phyloP scores from a whole-genome alignment of 2,329 filamentous ascomycete species.

The Thelonectria rubi region DNA sequence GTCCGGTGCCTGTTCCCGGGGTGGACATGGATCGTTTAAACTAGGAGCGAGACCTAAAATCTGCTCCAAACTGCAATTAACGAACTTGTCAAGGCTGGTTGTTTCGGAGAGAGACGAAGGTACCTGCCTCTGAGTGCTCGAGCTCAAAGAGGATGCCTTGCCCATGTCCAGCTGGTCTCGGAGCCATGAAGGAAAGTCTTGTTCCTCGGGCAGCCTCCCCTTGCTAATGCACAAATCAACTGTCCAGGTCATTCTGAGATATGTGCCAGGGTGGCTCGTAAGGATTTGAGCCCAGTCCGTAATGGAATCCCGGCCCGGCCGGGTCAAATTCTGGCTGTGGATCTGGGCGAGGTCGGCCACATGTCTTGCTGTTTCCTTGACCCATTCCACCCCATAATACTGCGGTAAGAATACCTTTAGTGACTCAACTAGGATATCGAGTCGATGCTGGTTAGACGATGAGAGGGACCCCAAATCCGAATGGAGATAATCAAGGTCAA shows the following conservation, averaged over 20 bases:
- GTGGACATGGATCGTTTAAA: too few species aligned
- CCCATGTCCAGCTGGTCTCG: not conserved
- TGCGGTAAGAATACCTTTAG: not conserved
- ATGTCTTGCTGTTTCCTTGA: slow-evolving; percentile 1
- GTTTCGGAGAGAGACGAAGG: too few species aligned
- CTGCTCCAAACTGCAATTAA: too few species aligned
- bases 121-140: too few species aligned
- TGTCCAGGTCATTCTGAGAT: slow-evolving; percentile 2
- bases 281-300: slow-evolving; percentile 4
- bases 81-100: too few species aligned
- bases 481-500: not conserved
- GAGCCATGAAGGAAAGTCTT: slow-evolving; percentile 5
- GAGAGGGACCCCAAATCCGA: too few species aligned
- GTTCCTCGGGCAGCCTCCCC: not conserved
- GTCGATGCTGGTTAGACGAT: not conserved
- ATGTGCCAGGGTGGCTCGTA: not conserved
- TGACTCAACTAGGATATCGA: not conserved
- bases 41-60: too few species aligned
- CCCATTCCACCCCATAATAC: slow-evolving; percentile 4
- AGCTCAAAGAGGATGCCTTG: too few species aligned
- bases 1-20: too few species aligned
- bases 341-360: not conserved
- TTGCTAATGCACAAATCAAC: slow-evolving; percentile 5
- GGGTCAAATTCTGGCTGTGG: not conserved
- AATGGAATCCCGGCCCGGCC: not conserved